Base-by-base conservation (phyloP, 2,329 filamentous ascomycete genomes). In the Orbilia oligospora region DNA sequence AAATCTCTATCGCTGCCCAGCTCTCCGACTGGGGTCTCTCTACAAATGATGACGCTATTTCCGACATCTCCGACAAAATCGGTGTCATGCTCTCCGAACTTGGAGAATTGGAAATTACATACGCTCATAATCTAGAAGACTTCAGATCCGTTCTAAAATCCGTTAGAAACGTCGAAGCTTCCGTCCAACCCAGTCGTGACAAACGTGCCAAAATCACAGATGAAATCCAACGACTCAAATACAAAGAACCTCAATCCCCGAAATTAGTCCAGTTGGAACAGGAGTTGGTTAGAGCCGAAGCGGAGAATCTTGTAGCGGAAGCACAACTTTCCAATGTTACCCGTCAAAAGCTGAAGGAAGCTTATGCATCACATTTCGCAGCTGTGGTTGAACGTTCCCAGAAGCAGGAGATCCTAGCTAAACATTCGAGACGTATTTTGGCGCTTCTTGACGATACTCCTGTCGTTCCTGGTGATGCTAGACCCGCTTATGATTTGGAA, bases 271-370 rank as follows among this genome's bases (percentile, higher is more conserved):
- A 91, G 22, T 88, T 98, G 68, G 96, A 99, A 87, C 96, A 99
- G 87, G 96, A 98, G 87, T 90, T 99, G 67, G 94, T 99, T 67
- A 89, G 96, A 81, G 94, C 95, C 24, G 96, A 99, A 87, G 96
- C 96, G 2, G 94, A 98, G 87, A 97, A 93, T 83, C 86, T 99
- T 76, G 96, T 99, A 63, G 96, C 96, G 0, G 96, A 99, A 86
- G 96, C 96, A 22, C 96, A 99, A 85, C 88, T 99, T 84, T 95
- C 92, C 83, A 99, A 99, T 84, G 90, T 97, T 92, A 98, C 96
- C 41, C 92, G 96, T 73, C 92, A 96, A 85, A 98, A 97, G 86
- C 88, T 99, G 86, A 97, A 97, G 86, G 93, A 97, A 85, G 93
- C 96, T 24, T 98, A 95, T 83, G 93, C 94, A 81, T 85, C 92